Base-by-base conservation (phyloP, 306 rosid genomes). In the Acmispon strigosus region DNA sequence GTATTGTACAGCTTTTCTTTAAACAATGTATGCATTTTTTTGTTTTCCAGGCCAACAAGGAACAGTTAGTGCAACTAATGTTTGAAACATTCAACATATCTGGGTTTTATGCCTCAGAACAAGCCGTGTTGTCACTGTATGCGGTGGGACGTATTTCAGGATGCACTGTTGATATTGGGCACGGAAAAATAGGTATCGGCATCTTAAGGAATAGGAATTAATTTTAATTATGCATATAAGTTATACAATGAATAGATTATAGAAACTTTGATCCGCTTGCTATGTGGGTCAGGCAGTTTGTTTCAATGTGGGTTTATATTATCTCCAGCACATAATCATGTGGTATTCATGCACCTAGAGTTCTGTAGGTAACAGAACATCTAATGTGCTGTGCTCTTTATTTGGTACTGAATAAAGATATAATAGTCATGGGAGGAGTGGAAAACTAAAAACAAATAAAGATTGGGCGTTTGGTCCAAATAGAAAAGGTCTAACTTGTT, bases 41-140 rank as follows among this genome's bases (percentile, higher is more conserved):
- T 80, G 34, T 81, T 64, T 77, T 43, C 32, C 89, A 92, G 96
- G 85, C 93, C 67, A 89, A 82, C 73, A 90, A 90, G 76, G 98
- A 90, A 73, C 98, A 90, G 84, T 81, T 92, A 75, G 96, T 92
- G 82, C 98, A 92, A 77, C 76, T 92, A 75, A 86, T 88, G 96
- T 92, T 92, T 82, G 98, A 92, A 84, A 90, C 88, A 9, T 92
- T 92, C 84, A 92, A 92, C 79, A 90, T 90, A 80, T 92, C 96
- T 6, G 98, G 98, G 53, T 92, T 92, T 87, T 92, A 92, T 81
- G 98, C 98, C 62, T 92, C 98, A 14, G 96, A 92, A 76, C 98
- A 92, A 78, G 95, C 98, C 29, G 93, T 92, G 22, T 76, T 90
- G 70, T 92, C 98, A 16, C 87, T 92, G n/a, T 92, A 90, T 82